These are phyloP conservation scores for Cyclocybe cylindracea DNA, from an alignment of 768 basidiomycete genomes.

Conservation along the genomic window DNA sequence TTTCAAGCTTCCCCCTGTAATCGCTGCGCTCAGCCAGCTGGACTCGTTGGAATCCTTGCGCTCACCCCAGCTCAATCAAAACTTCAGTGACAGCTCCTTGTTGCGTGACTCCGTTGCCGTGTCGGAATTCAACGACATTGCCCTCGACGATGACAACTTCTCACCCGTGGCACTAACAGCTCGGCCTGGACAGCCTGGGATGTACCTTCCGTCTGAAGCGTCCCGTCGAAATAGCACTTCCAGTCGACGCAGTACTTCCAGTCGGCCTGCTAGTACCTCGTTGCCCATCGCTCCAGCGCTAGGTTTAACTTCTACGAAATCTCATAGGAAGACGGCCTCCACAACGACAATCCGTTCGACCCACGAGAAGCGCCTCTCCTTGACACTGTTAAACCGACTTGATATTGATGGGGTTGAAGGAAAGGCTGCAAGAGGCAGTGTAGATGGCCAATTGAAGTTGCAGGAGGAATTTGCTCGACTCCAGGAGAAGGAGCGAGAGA, in stretches of 20 bases:
- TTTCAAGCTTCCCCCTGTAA: conserved; percentile 22
- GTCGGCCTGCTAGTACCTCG: conserved; percentile 12
- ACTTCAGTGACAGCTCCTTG: conserved; percentile 26
- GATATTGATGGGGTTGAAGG: conserved; percentile 49
- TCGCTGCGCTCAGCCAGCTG: conserved; percentile 19
- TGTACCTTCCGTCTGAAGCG: neutral
- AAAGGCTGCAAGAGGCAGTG: conserved; percentile 43
- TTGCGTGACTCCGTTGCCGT: conserved; percentile 48
- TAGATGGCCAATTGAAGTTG: conserved; percentile 69
- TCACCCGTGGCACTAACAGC: conserved; percentile 38
- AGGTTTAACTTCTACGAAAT: conserved; percentile 21
- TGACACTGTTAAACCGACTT: conserved; percentile 50
- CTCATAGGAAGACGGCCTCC: conserved; percentile 68
- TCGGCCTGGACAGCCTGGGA: conserved; percentile 9
- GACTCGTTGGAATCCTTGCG: conserved; percentile 48
- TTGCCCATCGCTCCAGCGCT: conserved; percentile 3
- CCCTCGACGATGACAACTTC: conserved; percentile 49
- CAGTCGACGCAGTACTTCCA: neutral
- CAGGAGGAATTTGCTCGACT: conserved; percentile 77
- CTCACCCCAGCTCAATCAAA: conserved; percentile 41
- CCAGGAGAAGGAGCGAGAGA: conserved; percentile 49
- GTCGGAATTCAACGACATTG: conserved; percentile 68
- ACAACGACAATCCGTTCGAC: conserved; percentile 56
- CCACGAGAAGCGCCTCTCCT: conserved; percentile 43
- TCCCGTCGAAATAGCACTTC: neutral